These are phyloP conservation scores for Xerocomus amazonicus DNA, from an alignment of 1,284 basidiomycete species.

Conservation along the genomic window DNA sequence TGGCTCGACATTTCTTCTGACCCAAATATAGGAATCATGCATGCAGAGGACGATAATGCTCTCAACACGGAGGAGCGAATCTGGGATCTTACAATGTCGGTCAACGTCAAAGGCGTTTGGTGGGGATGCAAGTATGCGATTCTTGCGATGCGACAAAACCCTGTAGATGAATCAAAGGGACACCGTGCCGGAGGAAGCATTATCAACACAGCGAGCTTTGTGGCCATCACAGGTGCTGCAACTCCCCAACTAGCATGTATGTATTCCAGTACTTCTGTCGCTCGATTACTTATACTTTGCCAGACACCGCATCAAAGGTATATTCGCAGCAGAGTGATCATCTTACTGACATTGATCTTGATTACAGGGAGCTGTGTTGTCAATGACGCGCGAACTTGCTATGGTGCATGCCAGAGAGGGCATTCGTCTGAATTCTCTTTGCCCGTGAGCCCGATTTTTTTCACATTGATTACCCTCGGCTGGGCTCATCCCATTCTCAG, in stretches of 20 bases:
- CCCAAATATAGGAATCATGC: conserved; percentile 77
- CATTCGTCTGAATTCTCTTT: conserved; percentile 92
- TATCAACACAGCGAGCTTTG: conserved; percentile 97
- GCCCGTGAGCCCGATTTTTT: conserved; percentile 65
- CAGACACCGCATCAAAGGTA: conserved; percentile 85
- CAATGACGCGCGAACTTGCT: conserved; percentile 97
- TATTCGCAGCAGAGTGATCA: neutral
- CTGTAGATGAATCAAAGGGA: conserved; percentile 75
- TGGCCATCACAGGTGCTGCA: conserved; percentile 89
- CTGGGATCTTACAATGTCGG: conserved; percentile 91
- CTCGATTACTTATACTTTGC: conserved; percentile 4
- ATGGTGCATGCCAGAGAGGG: conserved; percentile 97
- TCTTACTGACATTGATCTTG: conserved; percentile 8
- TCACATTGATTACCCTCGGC: conserved; percentile 5
- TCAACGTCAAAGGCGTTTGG: conserved; percentile 99
- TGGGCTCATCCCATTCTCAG: conserved; percentile 40
- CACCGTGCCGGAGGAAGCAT: conserved; percentile 86
- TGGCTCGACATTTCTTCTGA: neutral
- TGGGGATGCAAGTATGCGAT: conserved; percentile 98
- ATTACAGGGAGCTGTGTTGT: conserved; percentile 83
- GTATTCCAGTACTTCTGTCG: conserved; percentile 22
- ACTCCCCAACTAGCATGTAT: conserved; percentile 94
- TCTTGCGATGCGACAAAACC: conserved; percentile 90
- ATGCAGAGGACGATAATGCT: conserved; percentile 89
- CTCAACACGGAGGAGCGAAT: conserved; percentile 94